Percentiles rank a stretch among this genome's conserved stretches.
Evolutionary conservation across 768 basidiomycete species (phyloP).

Genomic region (Suillus brevipes): DNA sequence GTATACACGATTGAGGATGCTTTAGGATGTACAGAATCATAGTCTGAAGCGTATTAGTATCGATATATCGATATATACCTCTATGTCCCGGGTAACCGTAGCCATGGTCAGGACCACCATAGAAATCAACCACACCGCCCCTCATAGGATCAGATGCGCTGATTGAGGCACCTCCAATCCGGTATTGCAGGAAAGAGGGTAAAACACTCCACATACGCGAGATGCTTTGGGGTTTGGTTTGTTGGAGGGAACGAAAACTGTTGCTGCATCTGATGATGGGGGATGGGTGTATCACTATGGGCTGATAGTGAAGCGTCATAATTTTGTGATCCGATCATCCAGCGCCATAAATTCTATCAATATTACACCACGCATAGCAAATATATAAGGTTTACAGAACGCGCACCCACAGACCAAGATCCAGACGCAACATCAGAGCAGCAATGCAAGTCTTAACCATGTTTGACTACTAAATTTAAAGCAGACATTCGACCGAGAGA

Average conservation of each 20-base stretch:
- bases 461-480: neutral
- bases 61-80: conserved; percentile 8
- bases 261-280: no score
- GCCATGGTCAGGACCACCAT: neutral
- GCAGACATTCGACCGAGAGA: neutral
- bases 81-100: conserved; percentile 6
- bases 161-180: neutral
- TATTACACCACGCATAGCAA: neutral
- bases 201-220: no score
- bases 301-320: no score
- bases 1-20: neutral
- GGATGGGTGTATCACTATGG: no score
- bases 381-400: neutral
- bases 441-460: neutral
- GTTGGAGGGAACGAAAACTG: no score
- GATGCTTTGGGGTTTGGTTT: no score
- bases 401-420: neutral
- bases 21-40: neutral
- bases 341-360: no score
- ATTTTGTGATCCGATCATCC: no score
- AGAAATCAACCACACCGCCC: neutral
- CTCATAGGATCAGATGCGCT: neutral
- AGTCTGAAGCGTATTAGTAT: neutral
- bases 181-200: no score
- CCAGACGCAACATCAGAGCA: neutral